Base-by-base conservation (phyloP, 768 basidiomycete genomes). In the Leucocoprinus birnbaumii region DNA sequence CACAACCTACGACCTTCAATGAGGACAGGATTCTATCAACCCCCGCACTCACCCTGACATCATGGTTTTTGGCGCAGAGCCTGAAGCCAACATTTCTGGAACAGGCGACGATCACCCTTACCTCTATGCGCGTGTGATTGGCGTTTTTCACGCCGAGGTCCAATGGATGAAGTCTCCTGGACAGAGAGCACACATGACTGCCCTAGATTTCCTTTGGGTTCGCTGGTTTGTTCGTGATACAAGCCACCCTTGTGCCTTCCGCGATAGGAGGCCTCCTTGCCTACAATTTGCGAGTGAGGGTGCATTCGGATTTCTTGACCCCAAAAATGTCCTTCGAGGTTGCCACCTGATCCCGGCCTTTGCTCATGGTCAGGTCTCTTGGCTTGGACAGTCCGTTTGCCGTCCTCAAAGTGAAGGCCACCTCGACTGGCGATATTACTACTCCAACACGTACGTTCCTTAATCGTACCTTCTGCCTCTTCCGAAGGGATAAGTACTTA, bases 131-230 rank as follows among this genome's bases (percentile, higher is more conserved):
- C 19, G 65, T 37, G 53, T 65, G n/a, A 51, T 69, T 48, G 34
- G 62, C 9, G 50, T 72, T 26, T 64, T 63, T 48, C 71, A 71
- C 56, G 66, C 53, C 45, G 42, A 54, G 24, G 65, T 62, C 25
- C 9, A 10, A n/a, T n/a, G 13, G 35, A 35, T 4, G 0, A 25
- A 53, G 37, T 57, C 1, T n/a, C 13, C 0, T 42, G 62, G 7
- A 18, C 38, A 55, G 35, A 14, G 5, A 0, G 59, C 71, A 51
- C 58, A 71, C 5, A 11, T 44, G 18, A 19, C 19, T 19, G 22
- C 43, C 22, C 3, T 80, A 61, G 66, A 75, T 1, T 70, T 80
- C 14, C 40, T 74, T 2, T 75, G 68, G 49, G 59, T 75, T 0
- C 51, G 51, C 0, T 70, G 70, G 72, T 65, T 75, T 42, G 66